Base-by-base conservation (phyloP, 257 asterid genomes). In the Datura wrightii region DNA sequence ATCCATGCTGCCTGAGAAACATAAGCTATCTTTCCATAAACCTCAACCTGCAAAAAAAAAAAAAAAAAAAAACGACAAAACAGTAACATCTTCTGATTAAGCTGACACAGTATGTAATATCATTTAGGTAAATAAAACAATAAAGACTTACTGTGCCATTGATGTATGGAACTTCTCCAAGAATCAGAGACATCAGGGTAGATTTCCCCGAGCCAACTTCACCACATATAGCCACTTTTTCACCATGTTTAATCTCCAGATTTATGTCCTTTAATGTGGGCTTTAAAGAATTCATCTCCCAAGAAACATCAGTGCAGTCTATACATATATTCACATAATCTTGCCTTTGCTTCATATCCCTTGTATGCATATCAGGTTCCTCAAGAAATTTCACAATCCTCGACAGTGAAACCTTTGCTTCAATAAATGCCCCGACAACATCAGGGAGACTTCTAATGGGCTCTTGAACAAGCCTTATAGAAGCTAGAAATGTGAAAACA, bases 1-100 rank as follows among this genome's bases (percentile, higher is more conserved):
- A 96, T 96, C 99, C 99, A 96, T 31, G 99, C 97, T 41, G 97
- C 91, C 70, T 96, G 99, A 36, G 99, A 94, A 42, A 96, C 99
- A 87, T 96, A 96, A 36, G 98, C 99, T 56, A 92, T 92, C 59
- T 88, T 89, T 71, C 98, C 98, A 65, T 87, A 90, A 3, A 91
- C 96, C 84, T 86, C 89, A 85, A 94, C 93, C 97, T 94, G 86
- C 58, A 83, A 85, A 62, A 60, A 19, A 6, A n/a, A 3, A 44
- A 4, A 44, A 44, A 44, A 14, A 11, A 14, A 66, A 18, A 1
- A 66, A 24, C 31, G 31, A 24, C 31, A 81, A 84, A 10, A 24
- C 31, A 16, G n/a, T 34, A 48, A 70, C 55, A 24, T 52, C 59
- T 79, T 46, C 42, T 10, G 44, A 42, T 36, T 41, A 78, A 11